Evolutionary conservation across 805 yeast species (phyloP), one percentile per base, ranked within the genome.

Genomic region (Novakomyces olei): DNA sequence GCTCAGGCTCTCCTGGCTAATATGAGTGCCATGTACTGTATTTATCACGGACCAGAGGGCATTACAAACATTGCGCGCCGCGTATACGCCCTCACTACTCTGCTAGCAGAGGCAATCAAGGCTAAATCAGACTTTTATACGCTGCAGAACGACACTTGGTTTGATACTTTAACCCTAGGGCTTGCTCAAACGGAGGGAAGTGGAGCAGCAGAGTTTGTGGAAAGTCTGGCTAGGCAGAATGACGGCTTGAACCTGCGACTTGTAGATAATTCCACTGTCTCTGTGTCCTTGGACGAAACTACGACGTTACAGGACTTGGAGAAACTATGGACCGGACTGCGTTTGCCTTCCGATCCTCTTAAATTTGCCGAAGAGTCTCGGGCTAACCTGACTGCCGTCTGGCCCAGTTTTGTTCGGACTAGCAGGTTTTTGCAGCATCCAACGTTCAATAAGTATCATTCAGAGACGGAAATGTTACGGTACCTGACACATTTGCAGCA

Each of bases 1-100:
- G 94, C 98, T 5, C 98, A 88, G 60, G 95, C 95, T 16, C 61
- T 88, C 35, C 60, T 88, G 40, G 98, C 98, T 14, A 88, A 88
- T 51, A 80, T 88, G 59, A 72, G 95, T 15, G 81, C 95, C 17
- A 80, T 76, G 67, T 88, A 85, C 51, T 94, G 83, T 4, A 92
- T 88, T 19, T 88, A 83, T 56, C 98, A 88, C 48, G 98, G 98
- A 25, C 83, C 92, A 9, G 61, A 71, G 42, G 94, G 95, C 8
- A 61, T 88, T 45, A 65, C 60, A 45, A 61, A 67, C 34, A 88
- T 88, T 42, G 85, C 96, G 4, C 49, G 56, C 30, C 66, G 92
- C 46, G 71, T 81, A 15, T 67, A 72, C 51, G 78, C 80, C 1
- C 59, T 67, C 47, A 76, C 96, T 6, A 55, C 73, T 1, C 45